Percentiles rank a stretch among this genome's conserved stretches.
Conservation (phyloP, 1,284 basidiomycete genomes). For the Malassezia psittaci region DNA sequence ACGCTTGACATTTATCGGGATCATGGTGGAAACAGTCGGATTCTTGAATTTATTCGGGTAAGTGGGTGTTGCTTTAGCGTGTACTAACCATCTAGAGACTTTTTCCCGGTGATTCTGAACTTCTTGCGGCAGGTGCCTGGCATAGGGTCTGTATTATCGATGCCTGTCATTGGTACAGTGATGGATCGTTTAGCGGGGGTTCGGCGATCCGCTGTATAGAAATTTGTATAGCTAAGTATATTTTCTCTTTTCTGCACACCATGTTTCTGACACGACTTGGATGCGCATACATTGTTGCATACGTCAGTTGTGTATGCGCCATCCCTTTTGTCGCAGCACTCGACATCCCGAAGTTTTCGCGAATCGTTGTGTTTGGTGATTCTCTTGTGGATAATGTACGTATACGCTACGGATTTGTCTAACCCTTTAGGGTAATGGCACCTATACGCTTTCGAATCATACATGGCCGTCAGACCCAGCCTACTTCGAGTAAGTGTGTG, state of each 20-base stretch:
- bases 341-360: not conserved
- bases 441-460: conserved; percentile 20
- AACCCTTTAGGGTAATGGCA: conserved; percentile 18
- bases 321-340: not conserved
- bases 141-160: conserved; percentile 71
- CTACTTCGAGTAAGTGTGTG: conserved; percentile 10
- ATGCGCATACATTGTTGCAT: not conserved
- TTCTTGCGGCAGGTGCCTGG: conserved; percentile 90
- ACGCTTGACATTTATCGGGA: conserved; percentile 86
- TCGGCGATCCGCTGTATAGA: conserved; percentile 49
- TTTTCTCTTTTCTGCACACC: not conserved
- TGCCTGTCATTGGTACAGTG: conserved; percentile 56
- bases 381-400: conserved; percentile 22
- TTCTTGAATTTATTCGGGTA: conserved; percentile 88
- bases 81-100: conserved; percentile 60
- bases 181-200: conserved; percentile 49
- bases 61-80: conserved; percentile 43
- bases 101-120: conserved; percentile 95
- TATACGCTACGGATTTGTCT: not conserved
- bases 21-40: conserved; percentile 81
- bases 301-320: not conserved
- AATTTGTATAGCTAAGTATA: not conserved
- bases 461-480: conserved; percentile 24
- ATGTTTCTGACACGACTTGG: not conserved
- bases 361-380: conserved; percentile 24